phyloP scores from a whole-genome alignment of 2,329 filamentous ascomycete species.

The Botrytis porri region DNA sequence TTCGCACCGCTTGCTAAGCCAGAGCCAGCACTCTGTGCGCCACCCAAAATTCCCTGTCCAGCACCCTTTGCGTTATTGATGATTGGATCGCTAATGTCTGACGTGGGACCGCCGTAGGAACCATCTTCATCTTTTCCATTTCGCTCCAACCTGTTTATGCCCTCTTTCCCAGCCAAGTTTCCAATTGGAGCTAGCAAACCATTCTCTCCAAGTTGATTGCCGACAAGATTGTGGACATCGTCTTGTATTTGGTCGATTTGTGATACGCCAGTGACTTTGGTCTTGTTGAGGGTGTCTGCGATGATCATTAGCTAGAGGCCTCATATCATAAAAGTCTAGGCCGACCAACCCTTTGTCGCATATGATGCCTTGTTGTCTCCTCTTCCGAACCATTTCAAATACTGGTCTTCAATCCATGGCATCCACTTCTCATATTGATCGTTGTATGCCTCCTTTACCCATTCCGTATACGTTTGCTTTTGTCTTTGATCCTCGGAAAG shows the following conservation, averaged over 20 bases:
- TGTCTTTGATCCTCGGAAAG: constrained; percentile 26
- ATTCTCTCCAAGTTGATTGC: constrained; percentile 64
- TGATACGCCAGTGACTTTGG: constrained; percentile 65
- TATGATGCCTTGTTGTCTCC: constrained; percentile 76
- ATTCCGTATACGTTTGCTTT: constrained; percentile 46
- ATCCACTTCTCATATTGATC: constrained; percentile 72
- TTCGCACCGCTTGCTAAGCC: constrained; percentile 23
- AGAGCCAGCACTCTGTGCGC: constrained; percentile 21
- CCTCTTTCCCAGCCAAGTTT: constrained; percentile 60
- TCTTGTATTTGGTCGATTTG: constrained; percentile 33
- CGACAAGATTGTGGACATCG: constrained; percentile 25
- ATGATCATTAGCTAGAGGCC: neutral
- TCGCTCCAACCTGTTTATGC: constrained; percentile 62
- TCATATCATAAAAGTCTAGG: neutral
- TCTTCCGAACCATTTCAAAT: constrained; percentile 65
- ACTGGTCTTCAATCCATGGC: constrained; percentile 73
- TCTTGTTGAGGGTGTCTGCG: constrained; percentile 63
- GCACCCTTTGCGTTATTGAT: constrained; percentile 20
- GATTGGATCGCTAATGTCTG: constrained; percentile 12
- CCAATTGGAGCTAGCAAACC: constrained; percentile 64
- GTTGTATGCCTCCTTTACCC: constrained; percentile 62
- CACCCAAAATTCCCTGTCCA: constrained; percentile 22
- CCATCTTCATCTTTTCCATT: constrained; percentile 61
- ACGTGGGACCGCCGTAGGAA: constrained; percentile 39
- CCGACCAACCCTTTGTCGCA: constrained; percentile 57